Base-by-base conservation (phyloP, 345 rosid genomes). In the Lepidium africanum region DNA sequence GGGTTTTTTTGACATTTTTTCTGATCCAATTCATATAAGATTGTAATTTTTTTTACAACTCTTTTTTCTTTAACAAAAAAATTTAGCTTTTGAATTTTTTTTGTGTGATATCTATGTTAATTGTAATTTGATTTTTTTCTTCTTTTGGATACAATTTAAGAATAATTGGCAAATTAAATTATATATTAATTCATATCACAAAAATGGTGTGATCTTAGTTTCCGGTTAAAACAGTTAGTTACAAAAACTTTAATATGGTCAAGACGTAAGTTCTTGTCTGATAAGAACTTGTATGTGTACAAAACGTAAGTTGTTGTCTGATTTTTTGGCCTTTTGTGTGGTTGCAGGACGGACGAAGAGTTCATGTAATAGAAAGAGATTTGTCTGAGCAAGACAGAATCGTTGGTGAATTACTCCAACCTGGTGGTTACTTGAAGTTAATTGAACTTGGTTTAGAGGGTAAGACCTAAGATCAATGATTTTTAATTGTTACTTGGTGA, bases 401-500 rank as follows among this genome's bases (percentile, higher is more conserved):
- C n/a, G 84, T 81, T 0, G 91, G 91, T 46, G 91, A 86, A 55
- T 72, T 81, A 54, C 78, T 86, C 6, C 91, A 82, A 61, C 91
- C 87, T 6, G 89, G 85, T 17, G 91, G 89, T 42, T 84, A 84
- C 68, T 71, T 86, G 25, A 84, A 84, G 68, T 27, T 86, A 59
- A 50, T 76, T 7, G 86, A 84, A 36, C 58, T 86, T 58, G 89
- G 84, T 7, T 84, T 86, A 50, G 76, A 73, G n/a, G 88, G 88
- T 82, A 17, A 73, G 50, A 71, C 32, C 5, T n/a, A n/a, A n/a
- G n/a, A n/a, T n/a, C 12, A 13, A 10, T 55, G n/a, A 57, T 16
- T 62, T 62, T 55, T 1, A 30, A 58, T 13, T 35, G 15, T 13
- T 7, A 3, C 11, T 54, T 60, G 0, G 9, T n/a, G 35, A 13